A percentile compares a stretch with the other conserved stretches of the same genome.
phyloP scores from a whole-genome alignment of 1,139 yeast species.

The Wickerhamomyces sp. region DNA sequence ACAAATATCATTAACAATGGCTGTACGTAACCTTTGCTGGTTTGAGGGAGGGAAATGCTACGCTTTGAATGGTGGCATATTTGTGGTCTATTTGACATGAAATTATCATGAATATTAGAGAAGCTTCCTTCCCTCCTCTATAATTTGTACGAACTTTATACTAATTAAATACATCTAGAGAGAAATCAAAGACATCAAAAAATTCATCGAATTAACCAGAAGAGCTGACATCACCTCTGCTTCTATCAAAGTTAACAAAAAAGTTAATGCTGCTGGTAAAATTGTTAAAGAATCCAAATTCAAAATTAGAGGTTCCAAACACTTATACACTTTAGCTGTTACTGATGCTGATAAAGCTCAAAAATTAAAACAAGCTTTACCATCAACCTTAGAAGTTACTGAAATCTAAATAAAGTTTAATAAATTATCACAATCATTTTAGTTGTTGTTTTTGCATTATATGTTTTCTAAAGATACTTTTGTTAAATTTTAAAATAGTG shows the following conservation, averaged over 20 bases:
- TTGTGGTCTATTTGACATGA: no score
- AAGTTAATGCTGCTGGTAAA: slow-evolving; percentile 81
- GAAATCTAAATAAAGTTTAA: slow-evolving; percentile 42
- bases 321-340: slow-evolving; percentile 94
- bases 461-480: not conserved
- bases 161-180: slow-evolving; percentile 7
- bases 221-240: slow-evolving; percentile 95
- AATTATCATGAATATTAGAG: no score
- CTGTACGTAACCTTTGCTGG: slow-evolving; percentile 3
- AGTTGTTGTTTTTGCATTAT: not conserved
- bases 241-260: slow-evolving; percentile 86
- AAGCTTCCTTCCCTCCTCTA: no score
- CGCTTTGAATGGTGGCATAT: no score
- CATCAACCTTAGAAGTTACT: slow-evolving; percentile 86
- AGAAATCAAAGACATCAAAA: slow-evolving; percentile 95
- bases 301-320: slow-evolving; percentile 96
- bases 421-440: not conserved
- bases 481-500: not conserved
- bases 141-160: no score
- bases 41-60: no score
- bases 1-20: slow-evolving; percentile 5
- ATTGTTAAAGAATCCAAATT: slow-evolving; percentile 92
- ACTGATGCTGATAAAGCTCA: slow-evolving; percentile 97
- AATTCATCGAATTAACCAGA: slow-evolving; percentile 96
- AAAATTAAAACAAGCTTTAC: slow-evolving; percentile 97